Conservation (phyloP, 108 stramenopile species). For the Phaeodactylum tricornutum region DNA sequence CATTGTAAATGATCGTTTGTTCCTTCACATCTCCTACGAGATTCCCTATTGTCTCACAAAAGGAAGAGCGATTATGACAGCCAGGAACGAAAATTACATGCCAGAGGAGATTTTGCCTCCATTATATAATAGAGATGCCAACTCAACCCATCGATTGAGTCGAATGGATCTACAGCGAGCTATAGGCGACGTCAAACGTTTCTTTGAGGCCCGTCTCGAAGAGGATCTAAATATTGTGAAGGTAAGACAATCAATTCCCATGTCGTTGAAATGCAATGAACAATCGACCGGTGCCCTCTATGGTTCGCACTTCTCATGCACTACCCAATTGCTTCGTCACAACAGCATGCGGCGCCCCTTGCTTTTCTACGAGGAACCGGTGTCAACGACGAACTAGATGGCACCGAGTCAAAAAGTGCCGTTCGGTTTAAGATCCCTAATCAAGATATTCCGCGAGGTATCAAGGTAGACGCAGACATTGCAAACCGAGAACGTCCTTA, state of each 20-base stretch:
- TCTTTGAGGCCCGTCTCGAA: conserved; percentile 26
- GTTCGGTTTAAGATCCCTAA: conserved; percentile 27
- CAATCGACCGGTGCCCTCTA: no score
- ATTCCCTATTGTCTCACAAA: no score
- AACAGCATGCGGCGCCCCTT: conserved; percentile 29
- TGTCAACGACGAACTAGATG: conserved; percentile 46
- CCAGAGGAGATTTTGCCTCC: conserved; percentile 8
- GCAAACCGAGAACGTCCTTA: background rate
- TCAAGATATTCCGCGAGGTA: conserved; percentile 23
- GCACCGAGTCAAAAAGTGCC: conserved; percentile 23
- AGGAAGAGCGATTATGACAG: background rate
- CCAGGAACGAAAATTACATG: conserved; percentile 12
- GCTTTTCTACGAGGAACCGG: conserved; percentile 28
- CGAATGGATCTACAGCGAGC: conserved; percentile 27
- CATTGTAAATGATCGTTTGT: no score
- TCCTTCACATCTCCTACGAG: no score
- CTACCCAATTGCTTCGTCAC: background rate
- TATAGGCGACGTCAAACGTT: conserved; percentile 20
- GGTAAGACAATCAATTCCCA: no score
- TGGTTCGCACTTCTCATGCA: no score
- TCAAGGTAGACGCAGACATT: conserved; percentile 4
- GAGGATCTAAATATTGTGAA: conserved; percentile 29
- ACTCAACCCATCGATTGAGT: conserved; percentile 24
- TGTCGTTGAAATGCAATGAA: no score
- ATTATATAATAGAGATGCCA: conserved; percentile 22